phyloP scores from a whole-genome alignment of 2,329 filamentous ascomycete species.

The Dactylella cylindrospora region DNA sequence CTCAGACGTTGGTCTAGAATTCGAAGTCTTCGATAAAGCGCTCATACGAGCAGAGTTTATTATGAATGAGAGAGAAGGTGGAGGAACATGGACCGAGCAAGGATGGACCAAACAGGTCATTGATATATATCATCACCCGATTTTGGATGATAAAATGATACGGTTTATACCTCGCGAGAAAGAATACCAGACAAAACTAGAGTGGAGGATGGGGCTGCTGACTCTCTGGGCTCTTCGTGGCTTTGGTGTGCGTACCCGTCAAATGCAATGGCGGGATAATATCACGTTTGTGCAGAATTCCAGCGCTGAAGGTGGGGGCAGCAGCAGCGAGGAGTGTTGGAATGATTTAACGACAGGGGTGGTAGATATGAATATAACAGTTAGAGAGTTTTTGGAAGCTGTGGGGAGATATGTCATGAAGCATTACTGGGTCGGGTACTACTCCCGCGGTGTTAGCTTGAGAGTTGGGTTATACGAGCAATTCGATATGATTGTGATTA shows the following conservation, averaged over 20 bases:
- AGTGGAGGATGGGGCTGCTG: constrained; percentile 15
- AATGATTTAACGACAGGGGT: constrained; percentile 6
- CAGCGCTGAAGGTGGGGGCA: not conserved
- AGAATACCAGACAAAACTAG: not conserved
- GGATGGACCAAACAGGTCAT: not conserved
- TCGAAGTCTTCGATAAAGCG: not conserved
- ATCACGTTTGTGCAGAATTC: constrained; percentile 9
- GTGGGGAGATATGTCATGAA: constrained; percentile 12
- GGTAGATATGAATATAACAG: constrained; percentile 33
- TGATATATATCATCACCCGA: not conserved
- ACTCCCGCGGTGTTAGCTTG: constrained; percentile 6
- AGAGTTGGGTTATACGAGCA: constrained; percentile 28
- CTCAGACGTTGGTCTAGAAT: constrained; percentile 17
- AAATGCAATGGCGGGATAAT: constrained; percentile 25
- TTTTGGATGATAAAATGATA: constrained; percentile 13
- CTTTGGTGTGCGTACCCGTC: constrained; percentile 18
- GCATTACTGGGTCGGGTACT: constrained; percentile 1
- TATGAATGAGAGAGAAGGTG: constrained; percentile 7
- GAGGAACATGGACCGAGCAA: constrained; percentile 3
- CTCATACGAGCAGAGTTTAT: constrained; percentile 18
- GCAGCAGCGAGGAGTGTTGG: not conserved
- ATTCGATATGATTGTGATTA: constrained; percentile 16
- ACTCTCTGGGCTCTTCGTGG: constrained; percentile 26
- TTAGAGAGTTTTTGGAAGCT: constrained; percentile 11
- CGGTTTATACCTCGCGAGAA: no score